These are phyloP conservation scores for Hydnomerulius pinastri DNA, from an alignment of 768 basidiomycete genomes.

Conservation along the genomic window DNA sequence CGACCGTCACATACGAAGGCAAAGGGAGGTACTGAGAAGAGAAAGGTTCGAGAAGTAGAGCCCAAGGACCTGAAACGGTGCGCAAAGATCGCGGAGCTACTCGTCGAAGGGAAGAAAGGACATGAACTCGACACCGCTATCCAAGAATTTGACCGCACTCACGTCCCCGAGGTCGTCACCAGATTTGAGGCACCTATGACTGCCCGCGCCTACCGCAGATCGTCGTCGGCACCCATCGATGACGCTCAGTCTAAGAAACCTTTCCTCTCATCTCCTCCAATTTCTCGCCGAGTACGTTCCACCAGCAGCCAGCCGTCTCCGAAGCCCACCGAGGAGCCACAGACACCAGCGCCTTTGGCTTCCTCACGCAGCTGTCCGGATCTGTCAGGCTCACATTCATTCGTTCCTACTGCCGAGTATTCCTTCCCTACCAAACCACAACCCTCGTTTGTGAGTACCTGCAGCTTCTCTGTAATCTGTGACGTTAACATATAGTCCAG, in stretches of 20 bases:
- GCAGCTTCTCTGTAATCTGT: constrained; percentile 1
- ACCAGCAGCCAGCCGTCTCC: constrained; percentile 24
- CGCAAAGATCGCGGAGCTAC: constrained; percentile 66
- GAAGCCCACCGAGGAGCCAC: constrained; percentile 4
- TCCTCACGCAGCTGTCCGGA: constrained; percentile 29
- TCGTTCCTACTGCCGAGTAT: constrained; percentile 30
- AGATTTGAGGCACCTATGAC: constrained; percentile 76
- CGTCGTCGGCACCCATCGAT: constrained; percentile 60
- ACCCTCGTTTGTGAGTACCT: constrained; percentile 49
- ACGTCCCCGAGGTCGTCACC: constrained; percentile 62
- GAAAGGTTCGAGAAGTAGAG: constrained; percentile 40
- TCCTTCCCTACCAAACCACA: constrained; percentile 41
- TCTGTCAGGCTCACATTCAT: constrained; percentile 36
- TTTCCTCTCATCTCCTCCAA: constrained; percentile 24
- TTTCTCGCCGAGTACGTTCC: constrained; percentile 21
- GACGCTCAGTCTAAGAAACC: constrained; percentile 38
- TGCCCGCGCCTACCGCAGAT: constrained; percentile 67
- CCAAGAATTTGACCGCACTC: constrained; percentile 55
- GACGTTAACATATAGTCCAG: constrained; percentile 11
- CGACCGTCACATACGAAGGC: constrained; percentile 52
- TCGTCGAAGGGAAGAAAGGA: constrained; percentile 69
- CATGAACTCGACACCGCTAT: constrained; percentile 61
- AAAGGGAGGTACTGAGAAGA: constrained; percentile 34
- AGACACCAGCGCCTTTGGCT: constrained; percentile 3
- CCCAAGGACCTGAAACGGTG: constrained; percentile 59